A percentile compares a stretch with the other conserved stretches of the same genome.
These are phyloP conservation scores for Theileria annulata DNA, from an alignment of 169 alveolate species.

Conservation along the genomic window DNA sequence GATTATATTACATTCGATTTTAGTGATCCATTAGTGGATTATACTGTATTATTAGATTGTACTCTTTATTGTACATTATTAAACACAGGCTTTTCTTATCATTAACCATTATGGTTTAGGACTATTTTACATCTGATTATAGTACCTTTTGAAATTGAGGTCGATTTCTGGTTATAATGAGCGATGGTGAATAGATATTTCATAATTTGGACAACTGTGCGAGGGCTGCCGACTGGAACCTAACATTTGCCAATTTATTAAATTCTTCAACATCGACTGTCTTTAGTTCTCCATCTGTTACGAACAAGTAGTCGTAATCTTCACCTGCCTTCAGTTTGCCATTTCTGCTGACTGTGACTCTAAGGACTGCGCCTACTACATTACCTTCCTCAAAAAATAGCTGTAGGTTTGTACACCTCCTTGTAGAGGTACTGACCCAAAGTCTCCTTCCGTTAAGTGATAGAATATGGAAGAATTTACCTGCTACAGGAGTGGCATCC, in stretches of 20 bases:
- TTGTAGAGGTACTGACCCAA: neutral
- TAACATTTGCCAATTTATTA: neutral
- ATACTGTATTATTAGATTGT: neutral
- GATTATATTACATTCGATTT: neutral
- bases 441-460: constrained; percentile 2
- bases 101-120: neutral
- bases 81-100: neutral
- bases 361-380: neutral
- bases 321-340: neutral
- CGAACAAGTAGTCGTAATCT: constrained; percentile 5
- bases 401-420: constrained; percentile 3
- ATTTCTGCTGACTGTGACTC: neutral
- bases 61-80: neutral
- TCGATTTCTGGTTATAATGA: neutral
- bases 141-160: neutral
- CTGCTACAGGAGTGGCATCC: constrained; percentile 7
- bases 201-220: neutral
- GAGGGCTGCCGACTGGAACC: constrained; percentile 12
- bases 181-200: neutral
- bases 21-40: neutral
- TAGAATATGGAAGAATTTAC: constrained; percentile 4
- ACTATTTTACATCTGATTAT: neutral
- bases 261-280: neutral
- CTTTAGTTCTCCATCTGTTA: constrained; percentile 1
- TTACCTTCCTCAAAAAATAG: neutral